Evolutionary conservation across 1,284 basidiomycete genomes (phyloP).

Genomic region (Cryptococcus sp.): DNA sequence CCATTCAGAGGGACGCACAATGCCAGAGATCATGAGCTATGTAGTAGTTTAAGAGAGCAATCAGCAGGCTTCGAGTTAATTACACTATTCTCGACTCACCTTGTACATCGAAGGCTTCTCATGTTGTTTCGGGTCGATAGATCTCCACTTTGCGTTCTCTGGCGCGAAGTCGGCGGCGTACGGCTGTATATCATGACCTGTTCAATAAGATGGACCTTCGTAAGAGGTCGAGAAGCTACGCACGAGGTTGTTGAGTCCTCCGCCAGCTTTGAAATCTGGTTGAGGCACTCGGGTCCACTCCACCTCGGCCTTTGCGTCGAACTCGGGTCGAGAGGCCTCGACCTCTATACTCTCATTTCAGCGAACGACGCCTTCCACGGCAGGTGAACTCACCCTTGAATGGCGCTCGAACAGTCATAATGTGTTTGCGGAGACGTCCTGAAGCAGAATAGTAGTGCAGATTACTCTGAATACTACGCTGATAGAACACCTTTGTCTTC

Average conservation of each 20-base stretch:
- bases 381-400: constrained; percentile 12
- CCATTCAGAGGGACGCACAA: constrained; percentile 50
- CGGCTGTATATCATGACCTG: constrained; percentile 22
- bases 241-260: constrained; percentile 56
- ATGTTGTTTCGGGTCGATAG: constrained; percentile 60
- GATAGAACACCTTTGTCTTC: no score
- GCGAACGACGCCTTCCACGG: no score
- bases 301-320: constrained; percentile 19
- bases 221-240: neutral
- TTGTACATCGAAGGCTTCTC: constrained; percentile 48
- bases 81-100: constrained; percentile 46
- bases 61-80: constrained; percentile 40
- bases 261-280: constrained; percentile 61
- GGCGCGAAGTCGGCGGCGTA: constrained; percentile 54
- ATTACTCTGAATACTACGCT: no score
- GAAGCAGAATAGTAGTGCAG: no score
- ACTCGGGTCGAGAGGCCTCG: constrained; percentile 42
- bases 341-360: constrained; percentile 26
- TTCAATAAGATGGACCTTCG: no score
- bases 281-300: constrained; percentile 56
- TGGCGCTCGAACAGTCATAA: neutral
- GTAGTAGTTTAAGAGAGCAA: neutral
- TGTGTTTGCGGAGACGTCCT: no score
- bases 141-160: constrained; percentile 60
- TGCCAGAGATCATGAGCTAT: constrained; percentile 65